A percentile compares a stretch with the other conserved stretches of the same genome.
phyloP scores from a whole-genome alignment of 345 rosid genomes.

The Eucalyptus viminalis region DNA sequence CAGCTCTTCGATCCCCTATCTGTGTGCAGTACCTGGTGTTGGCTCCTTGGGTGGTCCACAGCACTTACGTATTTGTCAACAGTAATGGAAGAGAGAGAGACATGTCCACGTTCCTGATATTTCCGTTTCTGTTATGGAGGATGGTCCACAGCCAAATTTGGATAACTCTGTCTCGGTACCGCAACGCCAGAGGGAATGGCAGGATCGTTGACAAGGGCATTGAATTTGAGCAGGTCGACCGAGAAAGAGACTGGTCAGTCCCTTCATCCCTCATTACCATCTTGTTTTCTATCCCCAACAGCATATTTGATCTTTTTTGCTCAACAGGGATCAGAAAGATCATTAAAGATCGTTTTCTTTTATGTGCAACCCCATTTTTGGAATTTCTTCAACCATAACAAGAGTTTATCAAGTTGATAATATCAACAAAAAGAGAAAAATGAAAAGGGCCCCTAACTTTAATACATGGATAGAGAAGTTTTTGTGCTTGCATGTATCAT shows the following conservation, averaged over 20 bases:
- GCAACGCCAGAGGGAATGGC: slow-evolving; percentile 45
- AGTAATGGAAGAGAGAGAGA: slow-evolving; percentile 22
- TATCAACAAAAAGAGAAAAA: background rate
- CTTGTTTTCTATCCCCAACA: background rate
- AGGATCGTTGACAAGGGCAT: slow-evolving; percentile 54
- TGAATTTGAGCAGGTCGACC: slow-evolving; percentile 77
- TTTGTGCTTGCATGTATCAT: background rate
- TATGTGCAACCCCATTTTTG: background rate
- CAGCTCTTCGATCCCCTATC: too few species aligned
- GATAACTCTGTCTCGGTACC: slow-evolving; percentile 55
- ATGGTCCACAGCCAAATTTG: slow-evolving; percentile 60
- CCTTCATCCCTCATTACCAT: background rate
- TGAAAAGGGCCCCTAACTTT: background rate
- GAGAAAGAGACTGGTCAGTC: background rate
- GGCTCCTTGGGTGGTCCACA: slow-evolving; percentile 23
- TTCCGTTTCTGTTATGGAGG: slow-evolving; percentile 40
- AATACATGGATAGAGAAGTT: background rate
- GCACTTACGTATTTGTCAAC: slow-evolving; percentile 9
- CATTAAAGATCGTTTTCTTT: background rate
- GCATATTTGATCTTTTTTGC: background rate
- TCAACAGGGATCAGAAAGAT: background rate
- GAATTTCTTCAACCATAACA: background rate
- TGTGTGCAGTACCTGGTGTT: slow-evolving; percentile 30
- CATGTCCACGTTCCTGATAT: slow-evolving; percentile 6
- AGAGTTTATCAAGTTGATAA: background rate